These are phyloP conservation scores for Elsinoe arachidis DNA, from an alignment of 2,329 filamentous ascomycete genomes.

Conservation along the genomic window DNA sequence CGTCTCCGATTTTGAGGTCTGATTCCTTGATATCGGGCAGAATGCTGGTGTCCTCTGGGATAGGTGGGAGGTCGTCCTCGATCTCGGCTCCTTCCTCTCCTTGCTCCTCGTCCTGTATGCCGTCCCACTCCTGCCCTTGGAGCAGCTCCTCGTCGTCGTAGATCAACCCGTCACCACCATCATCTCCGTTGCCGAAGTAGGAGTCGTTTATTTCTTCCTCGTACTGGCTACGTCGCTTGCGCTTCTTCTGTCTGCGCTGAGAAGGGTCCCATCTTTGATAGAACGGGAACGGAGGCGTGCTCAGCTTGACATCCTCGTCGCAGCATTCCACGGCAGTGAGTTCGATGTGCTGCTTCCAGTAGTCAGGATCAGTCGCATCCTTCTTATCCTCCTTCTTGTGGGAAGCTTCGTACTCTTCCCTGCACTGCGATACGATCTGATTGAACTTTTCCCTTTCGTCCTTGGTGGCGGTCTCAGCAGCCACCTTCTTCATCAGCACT, in stretches of 20 bases:
- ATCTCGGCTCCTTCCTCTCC: constrained; percentile 27
- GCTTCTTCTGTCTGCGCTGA: constrained; percentile 42
- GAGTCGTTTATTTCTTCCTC: constrained; percentile 25
- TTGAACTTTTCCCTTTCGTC: constrained; percentile 18
- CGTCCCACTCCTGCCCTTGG: constrained; percentile 18
- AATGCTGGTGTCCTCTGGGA: constrained; percentile 49
- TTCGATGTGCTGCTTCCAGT: constrained; percentile 66
- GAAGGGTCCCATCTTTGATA: constrained; percentile 75
- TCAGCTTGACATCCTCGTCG: constrained; percentile 58
- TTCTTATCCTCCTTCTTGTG: constrained; percentile 24
- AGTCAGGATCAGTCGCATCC: constrained; percentile 44
- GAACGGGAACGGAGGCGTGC: constrained; percentile 80
- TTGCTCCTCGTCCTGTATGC: constrained; percentile 19
- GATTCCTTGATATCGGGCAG: constrained; percentile 44
- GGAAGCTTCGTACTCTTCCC: constrained; percentile 15
- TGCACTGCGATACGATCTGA: constrained; percentile 8
- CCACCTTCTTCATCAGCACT: not conserved
- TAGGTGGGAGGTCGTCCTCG: constrained; percentile 52
- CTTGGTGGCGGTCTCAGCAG: constrained; percentile 17
- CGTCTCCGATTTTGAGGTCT: constrained; percentile 49
- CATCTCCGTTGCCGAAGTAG: constrained; percentile 26
- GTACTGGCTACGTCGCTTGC: constrained; percentile 36
- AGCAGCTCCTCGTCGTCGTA: constrained; percentile 35
- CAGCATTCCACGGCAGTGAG: constrained; percentile 79
- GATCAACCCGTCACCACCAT: constrained; percentile 28